Evolutionary conservation across 2,329 filamentous ascomycete species (phyloP), one percentile per base, ranked within the genome.

Genomic region (Sporothrix schenckii): DNA sequence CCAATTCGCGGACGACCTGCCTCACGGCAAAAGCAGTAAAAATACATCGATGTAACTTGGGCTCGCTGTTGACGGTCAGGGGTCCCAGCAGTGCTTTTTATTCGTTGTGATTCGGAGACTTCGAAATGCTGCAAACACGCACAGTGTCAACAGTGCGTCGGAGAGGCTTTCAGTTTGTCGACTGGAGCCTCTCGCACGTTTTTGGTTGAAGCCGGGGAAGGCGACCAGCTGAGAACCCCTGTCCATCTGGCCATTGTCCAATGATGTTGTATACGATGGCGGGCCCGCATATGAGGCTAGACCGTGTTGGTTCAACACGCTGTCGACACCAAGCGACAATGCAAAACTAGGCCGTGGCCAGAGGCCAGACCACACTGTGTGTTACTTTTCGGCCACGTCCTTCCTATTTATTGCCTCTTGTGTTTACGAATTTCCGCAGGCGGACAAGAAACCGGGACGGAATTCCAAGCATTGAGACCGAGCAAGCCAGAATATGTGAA

Each of bases 171-270:
- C 24, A 24, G 24, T 24, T 24, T 44, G 56, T 61, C 19, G 39
- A 30, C 21, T 65, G 61, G 61, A 49, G n/a, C 34, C 41, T 52
- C 47, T 27, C 34, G 50, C 30, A 70, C 63, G 69, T 21, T 69
- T 69, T 66, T 7, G 70, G 70, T 41, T 54, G 70, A 71, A 61
- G 61, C 63, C 70, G 70, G 70, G 30, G 70, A 72, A 69, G 67
- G 70, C 70, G 70, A 70, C 16, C 53, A 72, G 70, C 70, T 72
- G 70, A 72, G 49, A n/a, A 68, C 24, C 68, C 70, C 50, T 56
- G 61, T 44, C 54, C 24, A 61, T 21, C 7, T n/a, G 52, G 70
- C 11, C 27, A 7, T 4, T 6, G 19, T 49, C 70, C 70, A 71
- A 71, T 71, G 53, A 69, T 19, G 9, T n/a, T 3, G 14, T 41